Base-by-base conservation (phyloP, 2,329 filamentous ascomycete genomes). In the Fusarium dlaminii region DNA sequence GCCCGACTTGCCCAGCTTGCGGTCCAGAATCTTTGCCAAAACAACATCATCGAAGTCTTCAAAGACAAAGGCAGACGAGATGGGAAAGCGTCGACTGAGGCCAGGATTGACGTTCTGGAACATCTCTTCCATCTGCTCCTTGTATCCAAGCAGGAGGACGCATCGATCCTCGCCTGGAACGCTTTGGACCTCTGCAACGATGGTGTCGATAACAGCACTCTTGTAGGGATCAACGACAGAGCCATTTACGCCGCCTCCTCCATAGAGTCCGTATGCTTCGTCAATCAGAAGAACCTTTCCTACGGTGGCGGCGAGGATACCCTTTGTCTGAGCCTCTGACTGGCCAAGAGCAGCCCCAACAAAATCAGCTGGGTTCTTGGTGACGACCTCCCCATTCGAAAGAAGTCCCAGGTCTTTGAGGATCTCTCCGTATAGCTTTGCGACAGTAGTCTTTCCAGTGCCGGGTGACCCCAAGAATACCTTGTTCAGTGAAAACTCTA, bases 241-340 rank as follows among this genome's bases (percentile, higher is more conserved):
- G 2, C 67, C 80, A 6, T 80, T 79, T 1, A 83, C 83, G 3
- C 82, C 81, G 46, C 84, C 85, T 4, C 82, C 85, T 3, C 82
- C 80, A 51, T 86, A 88, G 0, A 96, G 84, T 39, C 90, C 90
- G 72, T 96, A 95, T 0, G 93, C 93, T 78, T 96, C 93, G 70
- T 96, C 93, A 6, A 96, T 94, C 20, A 96, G 89, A 0, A 96
- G 86, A 0, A 95, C 92, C 72, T 95, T 96, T 0, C 94, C 93
- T 0, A 87, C 72, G 0, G 91, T 90, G 0, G 90, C 83, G 0
- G 88, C 89, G 0, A 96, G 84, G 12, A 95, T 94, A 0, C 85
- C 90, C 73, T 94, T 95, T 0, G 93, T 95, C 39, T 90, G 89
- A 5, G 87, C 84, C 79, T 96, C 93, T 0, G 93, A 95, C 4